Base-by-base conservation (phyloP, 345 rosid genomes). In the Pugionium dolabratum region DNA sequence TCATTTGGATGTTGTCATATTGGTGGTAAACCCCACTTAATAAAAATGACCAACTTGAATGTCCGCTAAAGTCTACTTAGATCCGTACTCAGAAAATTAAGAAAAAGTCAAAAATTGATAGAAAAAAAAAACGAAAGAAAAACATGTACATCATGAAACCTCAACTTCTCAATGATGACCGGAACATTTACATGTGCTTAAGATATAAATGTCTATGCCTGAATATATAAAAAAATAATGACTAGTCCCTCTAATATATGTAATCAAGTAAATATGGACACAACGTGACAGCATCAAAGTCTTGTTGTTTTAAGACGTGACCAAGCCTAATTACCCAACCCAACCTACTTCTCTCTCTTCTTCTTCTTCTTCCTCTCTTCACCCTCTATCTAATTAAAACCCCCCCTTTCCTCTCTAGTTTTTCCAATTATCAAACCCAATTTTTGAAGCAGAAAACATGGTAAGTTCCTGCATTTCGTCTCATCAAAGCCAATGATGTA, bases 281-380 rank as follows among this genome's bases (percentile, higher is more conserved):
- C 69, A 75, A 75, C 78, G 78, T 75, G 78, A 62, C 29, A 62
- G 51, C 78, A 68, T 75, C 66, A 41, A 75, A 73, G 69, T 73
- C 68, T 7, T 58, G 9, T 56, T 67, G 62, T 62, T 74, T 40
- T 6, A 67, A 68, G 74, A 75, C 78, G 78, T 75, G 78, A 75
- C 73, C 65, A 69, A 18, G 74, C 78, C 74, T 75, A 75, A 69
- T 53, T 60, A 54, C 57, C 52, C 70, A 47, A 67, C 73, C 69
- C 62, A 54, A 60, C 69, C 62, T 59, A 59, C 64, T 53, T 54
- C 18, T 18, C 18, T 18, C 18, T 18, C 18, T 18, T 18, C 18
- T 18, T 18, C 18, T 18, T 6, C 27, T 41, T 33, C 34, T 53
- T 45, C 48, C 31, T 53, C 68, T 32, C 44, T 52, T 7, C 60